A percentile compares a stretch with the other conserved stretches of the same genome.
These are phyloP conservation scores for Ogataea pilisensis DNA, from an alignment of 805 yeast genomes.

Conservation along the genomic window DNA sequence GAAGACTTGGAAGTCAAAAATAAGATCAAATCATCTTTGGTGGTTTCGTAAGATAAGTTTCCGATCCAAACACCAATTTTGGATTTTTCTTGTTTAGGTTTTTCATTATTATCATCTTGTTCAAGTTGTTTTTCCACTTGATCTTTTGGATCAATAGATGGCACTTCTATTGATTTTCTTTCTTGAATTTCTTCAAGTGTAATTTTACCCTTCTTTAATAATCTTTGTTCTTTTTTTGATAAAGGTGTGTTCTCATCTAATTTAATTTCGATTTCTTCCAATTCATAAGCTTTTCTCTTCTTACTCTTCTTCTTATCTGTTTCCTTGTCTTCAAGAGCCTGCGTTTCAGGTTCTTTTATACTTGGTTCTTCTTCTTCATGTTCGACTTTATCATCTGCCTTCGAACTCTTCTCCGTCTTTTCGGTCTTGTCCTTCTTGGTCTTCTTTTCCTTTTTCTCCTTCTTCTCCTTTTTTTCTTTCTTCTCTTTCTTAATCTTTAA, in stretches of 20 bases:
- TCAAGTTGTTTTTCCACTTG: constrained; percentile 15
- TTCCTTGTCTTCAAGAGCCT: not conserved
- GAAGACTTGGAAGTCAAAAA: constrained; percentile 61
- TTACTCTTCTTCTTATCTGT: constrained; percentile 5
- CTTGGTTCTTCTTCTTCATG: not conserved
- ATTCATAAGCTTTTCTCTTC: constrained; percentile 35
- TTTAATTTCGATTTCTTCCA: constrained; percentile 65
- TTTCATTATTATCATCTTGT: constrained; percentile 22
- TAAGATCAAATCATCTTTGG: constrained; percentile 64
- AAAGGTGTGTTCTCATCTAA: constrained; percentile 70
- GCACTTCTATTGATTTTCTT: constrained; percentile 31
- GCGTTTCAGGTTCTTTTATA: not conserved
- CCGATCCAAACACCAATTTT: constrained; percentile 91
- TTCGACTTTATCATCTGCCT: no score
- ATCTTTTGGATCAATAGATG: constrained; percentile 8
- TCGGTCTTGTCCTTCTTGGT: constrained; percentile 20
- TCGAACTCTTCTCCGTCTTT: not conserved
- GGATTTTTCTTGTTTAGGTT: constrained; percentile 37
- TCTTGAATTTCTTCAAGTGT: constrained; percentile 52
- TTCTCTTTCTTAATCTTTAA: constrained; percentile 4
- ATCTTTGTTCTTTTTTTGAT: constrained; percentile 87
- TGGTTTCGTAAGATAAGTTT: constrained; percentile 80
- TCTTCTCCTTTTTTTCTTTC: constrained; percentile 11
- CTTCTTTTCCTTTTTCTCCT: constrained; percentile 32
- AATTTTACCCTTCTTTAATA: constrained; percentile 70